These are phyloP conservation scores for Fusarium neocosmosporiellum DNA, from an alignment of 2,329 filamentous ascomycete genomes.

Conservation along the genomic window DNA sequence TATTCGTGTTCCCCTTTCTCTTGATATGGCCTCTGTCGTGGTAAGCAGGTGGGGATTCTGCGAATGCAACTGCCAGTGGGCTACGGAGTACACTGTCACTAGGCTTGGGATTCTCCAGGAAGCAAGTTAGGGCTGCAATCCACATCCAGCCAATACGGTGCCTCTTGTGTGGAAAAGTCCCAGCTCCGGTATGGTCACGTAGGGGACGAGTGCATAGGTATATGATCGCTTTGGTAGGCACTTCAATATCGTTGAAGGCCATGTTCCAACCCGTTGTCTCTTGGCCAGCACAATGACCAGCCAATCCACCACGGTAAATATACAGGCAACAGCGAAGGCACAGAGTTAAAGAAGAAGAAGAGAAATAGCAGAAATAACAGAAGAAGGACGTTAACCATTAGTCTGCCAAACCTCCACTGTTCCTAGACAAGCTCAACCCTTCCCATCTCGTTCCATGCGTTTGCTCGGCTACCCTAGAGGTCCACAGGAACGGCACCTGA, in stretches of 20 bases:
- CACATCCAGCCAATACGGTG: neutral
- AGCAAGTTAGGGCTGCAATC: neutral
- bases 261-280: neutral
- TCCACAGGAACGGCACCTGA: neutral
- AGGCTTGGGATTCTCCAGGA: too few relatives aligned
- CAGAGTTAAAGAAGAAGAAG: fast-evolving
- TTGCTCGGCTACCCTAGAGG: neutral
- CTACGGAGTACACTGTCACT: neutral
- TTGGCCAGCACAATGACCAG: neutral
- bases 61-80: neutral
- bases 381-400: neutral
- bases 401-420: neutral
- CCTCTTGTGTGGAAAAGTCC: neutral
- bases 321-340: neutral
- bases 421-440: neutral
- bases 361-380: neutral
- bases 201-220: neutral
- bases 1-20: neutral
- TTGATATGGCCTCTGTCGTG: neutral
- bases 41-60: neutral
- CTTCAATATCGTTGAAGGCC: neutral
- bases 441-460: neutral
- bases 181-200: neutral
- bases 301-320: neutral
- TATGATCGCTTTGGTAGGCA: neutral